Conservation (phyloP, 257 asterid species). For the Gardenia jasminoides region DNA sequence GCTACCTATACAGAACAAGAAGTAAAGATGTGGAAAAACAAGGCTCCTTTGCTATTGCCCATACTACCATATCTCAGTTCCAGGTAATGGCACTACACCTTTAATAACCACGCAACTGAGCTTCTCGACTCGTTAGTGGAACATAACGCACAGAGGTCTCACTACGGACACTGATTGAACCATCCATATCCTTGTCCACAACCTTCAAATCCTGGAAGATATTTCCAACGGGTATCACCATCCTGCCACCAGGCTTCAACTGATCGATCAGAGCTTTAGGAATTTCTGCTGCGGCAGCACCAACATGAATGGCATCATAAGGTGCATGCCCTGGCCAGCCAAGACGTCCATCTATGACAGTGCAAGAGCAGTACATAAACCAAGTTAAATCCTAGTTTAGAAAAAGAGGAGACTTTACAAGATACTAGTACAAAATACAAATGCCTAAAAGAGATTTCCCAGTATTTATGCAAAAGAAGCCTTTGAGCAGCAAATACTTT, state of each 20-base stretch:
- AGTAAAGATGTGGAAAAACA: background rate
- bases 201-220: slow-evolving; percentile 77
- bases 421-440: background rate
- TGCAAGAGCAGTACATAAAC: slow-evolving; percentile 4
- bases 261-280: slow-evolving; percentile 80
- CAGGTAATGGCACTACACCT: no score
- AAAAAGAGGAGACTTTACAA: background rate
- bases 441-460: background rate
- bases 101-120: slow-evolving; percentile 57
- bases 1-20: background rate
- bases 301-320: slow-evolving; percentile 94
- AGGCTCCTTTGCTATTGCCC: no score
- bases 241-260: slow-evolving; percentile 91
- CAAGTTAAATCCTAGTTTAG: background rate
- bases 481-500: background rate
- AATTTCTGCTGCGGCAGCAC: slow-evolving; percentile 91
- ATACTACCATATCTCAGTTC: background rate
- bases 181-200: slow-evolving; percentile 75
- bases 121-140: slow-evolving; percentile 86
- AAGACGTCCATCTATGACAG: slow-evolving; percentile 70
- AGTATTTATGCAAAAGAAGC: background rate
- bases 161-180: slow-evolving; percentile 48
- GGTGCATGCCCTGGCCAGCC: slow-evolving; percentile 94
- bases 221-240: slow-evolving; percentile 93
- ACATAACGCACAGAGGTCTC: slow-evolving; percentile 88